Percentiles rank a stretch among this genome's conserved stretches.
Evolutionary conservation across 2,329 filamentous ascomycete species (phyloP).

Genomic region (Phialophora verrucosa): DNA sequence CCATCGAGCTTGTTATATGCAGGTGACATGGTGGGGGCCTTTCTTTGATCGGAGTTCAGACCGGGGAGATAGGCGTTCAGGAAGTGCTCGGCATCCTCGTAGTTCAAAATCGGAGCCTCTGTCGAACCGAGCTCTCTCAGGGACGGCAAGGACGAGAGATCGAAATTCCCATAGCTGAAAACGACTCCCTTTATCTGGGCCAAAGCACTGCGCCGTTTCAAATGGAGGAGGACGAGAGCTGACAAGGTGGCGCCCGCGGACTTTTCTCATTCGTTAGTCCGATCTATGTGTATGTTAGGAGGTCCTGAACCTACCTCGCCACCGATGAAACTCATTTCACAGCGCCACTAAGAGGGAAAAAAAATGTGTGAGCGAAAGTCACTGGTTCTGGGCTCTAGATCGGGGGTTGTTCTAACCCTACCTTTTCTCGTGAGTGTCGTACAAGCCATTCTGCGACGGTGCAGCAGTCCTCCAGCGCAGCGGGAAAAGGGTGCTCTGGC

Average conservation of each 20-base stretch:
- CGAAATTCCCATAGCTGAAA: slow-evolving; percentile 14
- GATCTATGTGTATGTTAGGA: neutral
- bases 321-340: slow-evolving; percentile 9
- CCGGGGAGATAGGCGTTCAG: neutral
- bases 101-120: neutral
- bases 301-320: neutral
- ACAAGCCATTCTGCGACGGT: slow-evolving; percentile 4
- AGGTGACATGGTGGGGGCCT: slow-evolving; percentile 2
- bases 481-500: slow-evolving; percentile 11
- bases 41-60: neutral
- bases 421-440: neutral
- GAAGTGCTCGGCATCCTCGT: neutral
- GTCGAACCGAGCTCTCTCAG: neutral
- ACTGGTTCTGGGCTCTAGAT: neutral
- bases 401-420: neutral
- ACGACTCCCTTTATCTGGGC: neutral
- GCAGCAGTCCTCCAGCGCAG: slow-evolving; percentile 8
- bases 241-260: slow-evolving; percentile 9
- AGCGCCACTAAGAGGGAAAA: too few species aligned
- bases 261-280: neutral
- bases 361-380: neutral
- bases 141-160: slow-evolving; percentile 4
- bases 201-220: slow-evolving; percentile 1
- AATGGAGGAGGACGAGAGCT: neutral
- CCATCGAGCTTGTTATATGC: slow-evolving; percentile 12